These are phyloP conservation scores for Tremella fuciformis DNA, from an alignment of 768 basidiomycete species.

Conservation along the genomic window DNA sequence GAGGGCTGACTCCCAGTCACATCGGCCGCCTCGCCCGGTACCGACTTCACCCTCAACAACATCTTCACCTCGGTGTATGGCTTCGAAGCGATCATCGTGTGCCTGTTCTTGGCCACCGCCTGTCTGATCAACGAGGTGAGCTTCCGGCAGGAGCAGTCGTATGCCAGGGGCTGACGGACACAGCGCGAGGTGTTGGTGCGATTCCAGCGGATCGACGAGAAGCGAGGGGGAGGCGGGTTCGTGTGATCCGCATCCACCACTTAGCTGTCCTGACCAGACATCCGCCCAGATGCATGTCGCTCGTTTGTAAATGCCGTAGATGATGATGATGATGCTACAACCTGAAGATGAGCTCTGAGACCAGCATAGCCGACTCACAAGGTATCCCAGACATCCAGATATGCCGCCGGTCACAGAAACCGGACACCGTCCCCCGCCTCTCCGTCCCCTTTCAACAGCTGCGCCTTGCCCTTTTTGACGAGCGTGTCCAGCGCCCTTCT, in stretches of 20 bases:
- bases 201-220: constrained; percentile 84
- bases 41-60: constrained; percentile 72
- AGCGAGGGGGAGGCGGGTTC: constrained; percentile 81
- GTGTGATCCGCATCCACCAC: constrained; percentile 56
- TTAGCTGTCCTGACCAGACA: too few species aligned
- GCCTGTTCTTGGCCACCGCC: constrained; percentile 72
- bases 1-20: constrained; percentile 12
- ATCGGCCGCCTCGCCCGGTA: constrained; percentile 51
- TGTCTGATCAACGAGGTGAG: constrained; percentile 79
- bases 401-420: constrained; percentile 39
- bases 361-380: not conserved
- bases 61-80: constrained; percentile 80
- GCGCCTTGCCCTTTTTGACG: constrained; percentile 53
- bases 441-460: constrained; percentile 52
- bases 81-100: constrained; percentile 74
- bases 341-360: not conserved
- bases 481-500: constrained; percentile 52
- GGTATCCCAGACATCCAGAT: not conserved
- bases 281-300: not conserved
- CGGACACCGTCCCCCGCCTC: constrained; percentile 54
- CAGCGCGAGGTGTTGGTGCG: constrained; percentile 77
- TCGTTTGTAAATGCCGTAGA: not conserved
- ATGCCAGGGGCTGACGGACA: not conserved
- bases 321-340: not conserved
- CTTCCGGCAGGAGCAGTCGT: not conserved